A percentile compares a stretch with the other conserved stretches of the same genome.
Conservation (phyloP, 1,284 basidiomycete genomes). For the Sphaerobolus stellatus region DNA sequence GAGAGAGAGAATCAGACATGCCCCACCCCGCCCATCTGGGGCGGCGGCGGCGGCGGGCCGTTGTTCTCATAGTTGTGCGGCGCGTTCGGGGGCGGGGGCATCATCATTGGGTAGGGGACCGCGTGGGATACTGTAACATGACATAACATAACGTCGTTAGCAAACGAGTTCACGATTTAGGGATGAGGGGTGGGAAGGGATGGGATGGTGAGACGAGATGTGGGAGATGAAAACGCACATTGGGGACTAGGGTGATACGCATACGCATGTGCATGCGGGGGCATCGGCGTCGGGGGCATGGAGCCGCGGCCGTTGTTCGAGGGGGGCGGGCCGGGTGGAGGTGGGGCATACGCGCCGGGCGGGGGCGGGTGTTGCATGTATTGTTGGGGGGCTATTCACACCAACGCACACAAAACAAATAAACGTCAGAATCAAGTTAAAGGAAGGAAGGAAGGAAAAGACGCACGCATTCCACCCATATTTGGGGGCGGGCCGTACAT, state of each 20-base stretch:
- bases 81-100: slow-evolving; percentile 66
- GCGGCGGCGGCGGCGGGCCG: slow-evolving; percentile 65
- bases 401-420: not conserved
- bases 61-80: slow-evolving; percentile 72
- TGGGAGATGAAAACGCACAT: slow-evolving; percentile 61
- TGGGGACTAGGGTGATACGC: slow-evolving; percentile 80
- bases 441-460: no score
- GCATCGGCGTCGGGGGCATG: slow-evolving; percentile 83
- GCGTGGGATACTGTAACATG: slow-evolving; percentile 68
- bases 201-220: no score
- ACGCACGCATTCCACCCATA: slow-evolving; percentile 84
- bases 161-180: slow-evolving; percentile 16
- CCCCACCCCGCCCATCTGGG: slow-evolving; percentile 62
- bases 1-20: slow-evolving; percentile 54
- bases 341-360: slow-evolving; percentile 62
- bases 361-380: slow-evolving; percentile 70
- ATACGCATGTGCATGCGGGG: slow-evolving; percentile 77
- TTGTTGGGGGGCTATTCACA: slow-evolving; percentile 52
- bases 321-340: slow-evolving; percentile 42
- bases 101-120: slow-evolving; percentile 83
- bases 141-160: slow-evolving; percentile 27
- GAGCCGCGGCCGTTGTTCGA: slow-evolving; percentile 76
- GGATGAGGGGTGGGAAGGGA: no score
- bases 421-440: slow-evolving; percentile 57
- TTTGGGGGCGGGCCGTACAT: slow-evolving; percentile 70